Base-by-base conservation (phyloP, 2,329 filamentous ascomycete genomes). In the Orbilia quercus region DNA sequence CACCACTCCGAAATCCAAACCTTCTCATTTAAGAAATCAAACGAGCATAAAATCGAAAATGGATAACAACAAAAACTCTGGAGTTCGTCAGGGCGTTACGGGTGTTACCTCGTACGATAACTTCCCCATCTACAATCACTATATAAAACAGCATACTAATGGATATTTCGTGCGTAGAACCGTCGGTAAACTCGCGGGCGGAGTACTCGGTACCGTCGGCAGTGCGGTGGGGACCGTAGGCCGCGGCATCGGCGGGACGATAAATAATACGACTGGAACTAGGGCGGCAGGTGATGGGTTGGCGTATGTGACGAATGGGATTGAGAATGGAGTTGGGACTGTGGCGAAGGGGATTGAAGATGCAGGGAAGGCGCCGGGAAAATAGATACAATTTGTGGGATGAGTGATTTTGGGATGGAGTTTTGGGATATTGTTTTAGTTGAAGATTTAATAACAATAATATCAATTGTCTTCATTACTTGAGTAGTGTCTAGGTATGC, bases 51-150 rank as follows among this genome's bases (percentile, higher is more conserved):
- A 34, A 0, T 47, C 25, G 36, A 69, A 64, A 55, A 65, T 60
- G 53, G 59, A 64, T 16, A 50, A 40, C 25, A 53, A 51, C 42
- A 71, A 72, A 14, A 72, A 72, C 45, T 64, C 50, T 45, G 67
- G 67, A 25, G 40, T 72, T 14, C 53, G 67, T 16, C 67, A 72
- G 45, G 67, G 67, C 25, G 22, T 72, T 25, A 72, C 67, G 12
- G 59, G 67, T 40, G 67, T 72, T 20, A 72, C 67, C 18, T 72
- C 67, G 67, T 72, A 72, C 6, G 67, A n/a, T n/a, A n/a, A n/a
- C n/a, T 64, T 7, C 38, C 5, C n/a, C 2, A 1, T 11, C 18
- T 11, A 47, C 22, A 7, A 11, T 20, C 1, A 7, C 16, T 12
- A 5, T 23, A 47, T 14, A 31, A 16, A 20, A 4, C 34, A 31